Conservation (phyloP, 805 yeast species). For the Ogataea minuta region DNA sequence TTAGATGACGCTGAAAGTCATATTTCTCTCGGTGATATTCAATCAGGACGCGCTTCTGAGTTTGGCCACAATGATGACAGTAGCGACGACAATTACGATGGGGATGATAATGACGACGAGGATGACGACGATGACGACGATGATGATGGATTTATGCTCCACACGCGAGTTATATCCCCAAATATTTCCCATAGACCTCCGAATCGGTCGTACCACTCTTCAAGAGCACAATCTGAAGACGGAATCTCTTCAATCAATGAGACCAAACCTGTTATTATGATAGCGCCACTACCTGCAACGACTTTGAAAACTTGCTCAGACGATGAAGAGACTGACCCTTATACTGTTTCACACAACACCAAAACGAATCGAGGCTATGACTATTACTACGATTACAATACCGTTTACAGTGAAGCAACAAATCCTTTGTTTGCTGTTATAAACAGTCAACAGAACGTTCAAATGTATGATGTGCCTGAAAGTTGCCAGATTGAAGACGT, state of each 20-base stretch:
- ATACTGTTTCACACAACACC: constrained; percentile 70
- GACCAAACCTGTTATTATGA: constrained; percentile 44
- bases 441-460: constrained; percentile 25
- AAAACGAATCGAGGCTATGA: constrained; percentile 73
- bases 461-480: constrained; percentile 40
- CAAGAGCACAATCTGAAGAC: constrained; percentile 12
- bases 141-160: constrained; percentile 28
- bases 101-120: constrained; percentile 25
- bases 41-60: neutral
- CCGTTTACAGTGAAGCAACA: constrained; percentile 61
- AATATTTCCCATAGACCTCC: constrained; percentile 32
- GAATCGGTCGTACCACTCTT: constrained; percentile 15
- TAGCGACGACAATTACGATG: constrained; percentile 29
- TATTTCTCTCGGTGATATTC: constrained; percentile 4
- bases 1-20: constrained; percentile 29
- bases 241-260: neutral
- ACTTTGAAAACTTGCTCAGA: constrained; percentile 72
- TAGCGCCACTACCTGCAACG: constrained; percentile 83
- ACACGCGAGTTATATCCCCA: constrained; percentile 17
- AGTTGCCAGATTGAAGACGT: constrained; percentile 37
- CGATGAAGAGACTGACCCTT: constrained; percentile 56
- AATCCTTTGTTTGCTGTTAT: constrained; percentile 37
- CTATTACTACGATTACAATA: constrained; percentile 75
- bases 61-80: neutral
- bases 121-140: constrained; percentile 28